A percentile compares a stretch with the other conserved stretches of the same genome.
Evolutionary conservation across 352 stramenopile species (phyloP).

Genomic region (Pythium myriotylum): DNA sequence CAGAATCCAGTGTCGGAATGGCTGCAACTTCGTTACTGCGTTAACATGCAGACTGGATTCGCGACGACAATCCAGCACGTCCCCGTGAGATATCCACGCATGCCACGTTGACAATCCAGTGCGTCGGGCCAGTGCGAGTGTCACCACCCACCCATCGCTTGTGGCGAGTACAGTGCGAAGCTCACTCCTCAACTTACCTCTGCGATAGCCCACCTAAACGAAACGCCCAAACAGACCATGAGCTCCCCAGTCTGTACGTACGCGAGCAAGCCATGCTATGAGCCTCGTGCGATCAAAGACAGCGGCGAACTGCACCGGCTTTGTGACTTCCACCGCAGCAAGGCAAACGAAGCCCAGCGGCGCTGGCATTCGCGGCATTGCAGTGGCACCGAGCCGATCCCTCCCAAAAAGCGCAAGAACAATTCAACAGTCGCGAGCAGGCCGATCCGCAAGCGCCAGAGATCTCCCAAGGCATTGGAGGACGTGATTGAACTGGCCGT

Average conservation of each 20-base stretch:
- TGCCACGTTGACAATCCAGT: neutral
- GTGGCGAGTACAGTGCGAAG: neutral
- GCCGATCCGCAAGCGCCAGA: neutral
- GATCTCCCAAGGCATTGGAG: neutral
- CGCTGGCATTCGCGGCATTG: slow-evolving; percentile 9
- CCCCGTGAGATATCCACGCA: neutral
- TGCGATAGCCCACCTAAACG: no score
- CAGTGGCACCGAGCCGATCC: neutral
- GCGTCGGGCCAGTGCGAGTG: neutral
- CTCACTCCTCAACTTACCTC: neutral
- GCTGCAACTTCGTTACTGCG: no score
- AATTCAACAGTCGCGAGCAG: neutral
- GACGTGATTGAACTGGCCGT: neutral
- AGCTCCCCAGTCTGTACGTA: slow-evolving; percentile 8
- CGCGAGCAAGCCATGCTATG: slow-evolving; percentile 17
- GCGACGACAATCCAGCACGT: no score
- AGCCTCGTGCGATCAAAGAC: slow-evolving; percentile 9
- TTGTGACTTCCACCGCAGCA: slow-evolving; percentile 15
- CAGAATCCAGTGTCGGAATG: no score
- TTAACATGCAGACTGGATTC: no score
- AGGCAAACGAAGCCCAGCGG: slow-evolving; percentile 9
- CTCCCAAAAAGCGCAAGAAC: neutral
- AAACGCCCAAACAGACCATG: neutral
- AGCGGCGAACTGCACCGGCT: slow-evolving; percentile 14
- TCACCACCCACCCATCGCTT: neutral